phyloP scores from a whole-genome alignment of 495 filamentous ascomycete genomes.

The Symbiotaphrina buchneri region DNA sequence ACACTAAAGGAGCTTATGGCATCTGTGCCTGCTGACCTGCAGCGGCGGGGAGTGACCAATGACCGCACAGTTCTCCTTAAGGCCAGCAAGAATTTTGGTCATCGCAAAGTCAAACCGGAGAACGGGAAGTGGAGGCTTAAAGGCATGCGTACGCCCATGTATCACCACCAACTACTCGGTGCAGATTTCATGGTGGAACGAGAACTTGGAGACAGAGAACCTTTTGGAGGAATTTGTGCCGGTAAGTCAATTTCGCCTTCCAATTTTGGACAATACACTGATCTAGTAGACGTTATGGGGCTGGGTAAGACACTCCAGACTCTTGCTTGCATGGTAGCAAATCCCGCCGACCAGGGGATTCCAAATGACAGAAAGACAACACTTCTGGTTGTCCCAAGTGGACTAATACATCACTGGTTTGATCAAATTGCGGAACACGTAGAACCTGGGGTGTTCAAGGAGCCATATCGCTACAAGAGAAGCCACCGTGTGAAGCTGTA shows the following conservation, averaged over 20 bases:
- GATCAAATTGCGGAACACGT: conserved; percentile 3
- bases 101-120: conserved; percentile 1
- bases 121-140: conserved; percentile 2
- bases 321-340: conserved; percentile 4
- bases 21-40: conserved; percentile 1
- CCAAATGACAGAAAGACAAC: conserved; percentile 4
- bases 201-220: too few species aligned
- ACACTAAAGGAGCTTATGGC: conserved; percentile 4
- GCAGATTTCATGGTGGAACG: conserved; percentile 5
- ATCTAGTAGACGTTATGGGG: conserved; percentile 5
- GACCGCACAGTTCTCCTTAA: conserved; percentile 3
- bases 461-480: conserved; percentile 2
- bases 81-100: conserved; percentile 4
- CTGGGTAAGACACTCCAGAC: conserved; percentile 5
- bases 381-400: conserved; percentile 5
- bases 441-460: conserved; percentile 1
- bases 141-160: conserved; percentile 4
- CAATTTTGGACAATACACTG: too few species aligned
- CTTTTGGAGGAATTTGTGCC: too few species aligned
- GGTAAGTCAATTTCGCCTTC: too few species aligned
- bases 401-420: conserved; percentile 4
- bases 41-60: conserved; percentile 2
- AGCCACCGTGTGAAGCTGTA: neutral
- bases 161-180: conserved; percentile 4
- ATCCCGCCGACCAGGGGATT: neutral